These are phyloP conservation scores for Endocalyx cinctus DNA, from an alignment of 2,329 filamentous ascomycete genomes.

Conservation along the genomic window DNA sequence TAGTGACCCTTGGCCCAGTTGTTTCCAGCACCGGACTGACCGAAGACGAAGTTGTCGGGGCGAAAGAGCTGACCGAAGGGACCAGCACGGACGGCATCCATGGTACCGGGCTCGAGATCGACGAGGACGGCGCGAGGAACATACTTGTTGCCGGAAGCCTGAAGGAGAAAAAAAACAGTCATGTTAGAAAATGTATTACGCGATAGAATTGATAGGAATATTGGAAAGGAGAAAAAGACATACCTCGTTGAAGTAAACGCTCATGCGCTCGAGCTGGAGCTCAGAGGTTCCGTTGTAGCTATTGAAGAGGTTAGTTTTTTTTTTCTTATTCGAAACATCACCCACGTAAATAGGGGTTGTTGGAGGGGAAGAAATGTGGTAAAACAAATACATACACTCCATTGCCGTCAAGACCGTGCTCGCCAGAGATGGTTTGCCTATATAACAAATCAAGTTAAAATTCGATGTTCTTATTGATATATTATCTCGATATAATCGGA, in stretches of 20 bases:
- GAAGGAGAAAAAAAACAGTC: slow-evolving; percentile 8
- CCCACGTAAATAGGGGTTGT: too few relatives aligned
- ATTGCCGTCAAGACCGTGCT: slow-evolving; percentile 96
- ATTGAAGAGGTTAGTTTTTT: slow-evolving; percentile 25
- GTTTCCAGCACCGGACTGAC: slow-evolving; percentile 99
- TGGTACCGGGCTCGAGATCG: slow-evolving; percentile 98
- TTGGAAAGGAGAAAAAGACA: slow-evolving; percentile 15
- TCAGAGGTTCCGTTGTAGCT: slow-evolving; percentile 98
- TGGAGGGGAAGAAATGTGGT: too few relatives aligned
- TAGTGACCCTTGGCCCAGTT: slow-evolving; percentile 99
- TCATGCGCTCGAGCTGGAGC: slow-evolving; percentile 99
- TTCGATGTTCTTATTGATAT: too few relatives aligned
- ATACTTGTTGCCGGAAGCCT: slow-evolving; percentile 98
- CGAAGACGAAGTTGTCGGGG: slow-evolving; percentile 99
- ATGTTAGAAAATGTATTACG: too few relatives aligned
- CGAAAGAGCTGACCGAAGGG: slow-evolving; percentile 99
- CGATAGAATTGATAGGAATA: slow-evolving; percentile 1
- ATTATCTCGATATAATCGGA: neutral
- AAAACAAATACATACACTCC: slow-evolving; percentile 68
- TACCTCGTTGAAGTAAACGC: slow-evolving; percentile 92
- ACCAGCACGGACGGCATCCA: slow-evolving; percentile 97
- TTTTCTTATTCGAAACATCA: too few relatives aligned
- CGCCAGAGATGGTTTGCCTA: slow-evolving; percentile 78
- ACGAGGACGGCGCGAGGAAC: slow-evolving; percentile 98
- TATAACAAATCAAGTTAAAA: slow-evolving; percentile 2